A percentile compares a stretch with the other conserved stretches of the same genome.
These are phyloP conservation scores for Lupinus albus DNA, from an alignment of 306 rosid genomes.

Conservation along the genomic window DNA sequence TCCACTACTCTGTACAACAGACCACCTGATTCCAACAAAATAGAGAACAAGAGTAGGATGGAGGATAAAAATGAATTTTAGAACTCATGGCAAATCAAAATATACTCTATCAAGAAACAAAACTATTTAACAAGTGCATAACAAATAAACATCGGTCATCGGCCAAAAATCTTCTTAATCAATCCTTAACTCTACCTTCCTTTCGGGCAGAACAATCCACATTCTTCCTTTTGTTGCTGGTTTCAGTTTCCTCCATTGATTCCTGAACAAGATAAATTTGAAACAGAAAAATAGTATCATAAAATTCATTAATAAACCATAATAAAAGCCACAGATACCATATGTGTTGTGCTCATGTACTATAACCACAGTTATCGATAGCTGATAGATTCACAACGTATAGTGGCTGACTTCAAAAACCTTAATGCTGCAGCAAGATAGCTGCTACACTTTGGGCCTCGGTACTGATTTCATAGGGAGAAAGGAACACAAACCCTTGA, in stretches of 20 bases:
- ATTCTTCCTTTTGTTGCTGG: conserved; percentile 54
- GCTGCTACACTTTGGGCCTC: too few species aligned
- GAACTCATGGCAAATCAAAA: conserved; percentile 18
- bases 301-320: conserved; percentile 20
- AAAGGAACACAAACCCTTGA: too few species aligned
- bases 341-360: neutral
- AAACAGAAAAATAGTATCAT: conserved; percentile 32
- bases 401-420: too few species aligned
- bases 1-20: neutral
- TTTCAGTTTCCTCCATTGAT: conserved; percentile 43
- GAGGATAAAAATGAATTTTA: neutral
- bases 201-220: conserved; percentile 47
- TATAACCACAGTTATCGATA: too few species aligned
- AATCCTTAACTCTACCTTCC: conserved; percentile 48
- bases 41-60: neutral
- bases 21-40: conserved; percentile 10
- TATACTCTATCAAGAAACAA: conserved; percentile 23
- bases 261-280: conserved; percentile 58
- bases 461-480: too few species aligned
- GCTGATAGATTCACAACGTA: too few species aligned
- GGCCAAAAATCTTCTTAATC: conserved; percentile 27
- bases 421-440: too few species aligned
- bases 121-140: conserved; percentile 1
- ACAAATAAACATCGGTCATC: neutral
- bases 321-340: conserved; percentile 26